Conservation (phyloP, 2,329 filamentous ascomycete species). For the Westerdykella aurantiaca region DNA sequence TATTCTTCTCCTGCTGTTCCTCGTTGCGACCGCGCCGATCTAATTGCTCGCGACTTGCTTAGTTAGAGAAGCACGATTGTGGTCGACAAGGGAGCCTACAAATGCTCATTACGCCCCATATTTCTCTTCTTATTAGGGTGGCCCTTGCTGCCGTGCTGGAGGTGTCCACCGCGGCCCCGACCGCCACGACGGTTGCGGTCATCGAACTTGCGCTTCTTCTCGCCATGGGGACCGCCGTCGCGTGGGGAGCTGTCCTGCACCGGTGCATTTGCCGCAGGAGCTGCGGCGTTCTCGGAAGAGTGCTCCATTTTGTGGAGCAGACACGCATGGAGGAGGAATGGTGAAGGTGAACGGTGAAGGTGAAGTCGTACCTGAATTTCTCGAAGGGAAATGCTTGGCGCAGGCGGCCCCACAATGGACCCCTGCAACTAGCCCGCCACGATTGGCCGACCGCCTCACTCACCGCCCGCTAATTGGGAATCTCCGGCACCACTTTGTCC, state of each 20-base stretch:
- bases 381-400: background rate
- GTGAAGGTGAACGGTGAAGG: background rate
- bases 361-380: constrained; percentile 1
- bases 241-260: background rate
- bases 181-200: constrained; percentile 21
- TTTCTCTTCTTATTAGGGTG: constrained; percentile 54
- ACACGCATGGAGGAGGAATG: constrained; percentile 14
- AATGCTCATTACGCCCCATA: constrained; percentile 61
- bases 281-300: constrained; percentile 12
- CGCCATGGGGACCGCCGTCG: constrained; percentile 15
- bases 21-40: constrained; percentile 44
- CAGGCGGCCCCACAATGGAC: background rate
- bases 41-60: constrained; percentile 42
- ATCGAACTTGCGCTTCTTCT: constrained; percentile 30
- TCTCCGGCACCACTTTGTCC: background rate
- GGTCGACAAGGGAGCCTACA: constrained; percentile 43
- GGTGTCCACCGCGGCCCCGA: constrained; percentile 20
- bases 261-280: background rate
- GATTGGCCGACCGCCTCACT: background rate
- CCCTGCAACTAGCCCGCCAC: background rate
- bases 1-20: constrained; percentile 36
- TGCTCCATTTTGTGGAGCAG: constrained; percentile 18
- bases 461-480: background rate
- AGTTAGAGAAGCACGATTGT: constrained; percentile 33
- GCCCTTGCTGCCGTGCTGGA: constrained; percentile 32